phyloP scores from a whole-genome alignment of 148 eudicot species.

The Nepenthes gracilis region DNA sequence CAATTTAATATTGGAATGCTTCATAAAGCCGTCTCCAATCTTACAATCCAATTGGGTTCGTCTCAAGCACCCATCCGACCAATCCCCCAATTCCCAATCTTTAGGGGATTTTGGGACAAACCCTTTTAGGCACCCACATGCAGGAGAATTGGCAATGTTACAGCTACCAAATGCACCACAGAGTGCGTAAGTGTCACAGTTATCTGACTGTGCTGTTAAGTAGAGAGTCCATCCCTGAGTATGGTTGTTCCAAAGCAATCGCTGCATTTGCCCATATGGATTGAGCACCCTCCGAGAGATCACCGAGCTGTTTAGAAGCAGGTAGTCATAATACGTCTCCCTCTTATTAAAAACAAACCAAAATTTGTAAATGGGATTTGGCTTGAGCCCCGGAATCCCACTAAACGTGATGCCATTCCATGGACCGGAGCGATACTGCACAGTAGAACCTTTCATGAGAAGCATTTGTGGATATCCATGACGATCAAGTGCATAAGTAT shows the following conservation, averaged over 20 bases:
- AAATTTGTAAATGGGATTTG: slow-evolving; percentile 7
- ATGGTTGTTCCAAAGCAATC: slow-evolving; percentile 9
- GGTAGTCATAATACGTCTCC: slow-evolving; percentile 8
- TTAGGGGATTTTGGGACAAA: slow-evolving; percentile 11
- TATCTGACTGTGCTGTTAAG: slow-evolving; percentile 10
- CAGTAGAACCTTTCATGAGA: not conserved
- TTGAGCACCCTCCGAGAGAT: slow-evolving; percentile 9
- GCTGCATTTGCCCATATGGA: slow-evolving; percentile 16
- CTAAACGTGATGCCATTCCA: slow-evolving; percentile 23
- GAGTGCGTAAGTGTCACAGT: slow-evolving; percentile 14
- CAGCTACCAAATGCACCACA: slow-evolving; percentile 28
- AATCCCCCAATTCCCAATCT: slow-evolving; percentile 18
- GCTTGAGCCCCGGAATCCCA: slow-evolving; percentile 7
- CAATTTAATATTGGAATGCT: slow-evolving; percentile 12
- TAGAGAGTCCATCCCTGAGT: slow-evolving; percentile 10
- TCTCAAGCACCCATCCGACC: slow-evolving; percentile 23
- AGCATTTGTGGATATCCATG: slow-evolving; percentile 21
- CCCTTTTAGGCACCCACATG: slow-evolving; percentile 19
- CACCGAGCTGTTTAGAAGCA: slow-evolving; percentile 4
- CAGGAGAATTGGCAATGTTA: slow-evolving; percentile 1
- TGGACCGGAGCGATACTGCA: slow-evolving; percentile 10
- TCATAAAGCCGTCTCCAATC: slow-evolving; percentile 13
- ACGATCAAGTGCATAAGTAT: slow-evolving; percentile 6
- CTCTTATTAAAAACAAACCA: slow-evolving; percentile 5
- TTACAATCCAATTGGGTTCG: slow-evolving; percentile 12